Conservation (phyloP, 2,329 filamentous ascomycete species). For the Scedosporium boydii region DNA sequence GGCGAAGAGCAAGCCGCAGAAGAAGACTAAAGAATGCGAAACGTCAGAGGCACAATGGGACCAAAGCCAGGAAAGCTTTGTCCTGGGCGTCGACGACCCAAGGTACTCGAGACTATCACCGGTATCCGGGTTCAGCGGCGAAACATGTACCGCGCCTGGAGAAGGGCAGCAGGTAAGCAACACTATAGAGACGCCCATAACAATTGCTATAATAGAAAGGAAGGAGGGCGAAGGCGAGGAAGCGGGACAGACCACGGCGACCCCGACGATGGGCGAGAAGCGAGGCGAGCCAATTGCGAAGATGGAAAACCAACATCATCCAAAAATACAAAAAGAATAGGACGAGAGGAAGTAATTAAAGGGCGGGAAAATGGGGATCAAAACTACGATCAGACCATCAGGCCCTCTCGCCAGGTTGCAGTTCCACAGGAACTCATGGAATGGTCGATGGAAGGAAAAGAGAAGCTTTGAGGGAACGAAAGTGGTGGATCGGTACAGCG, state of each 20-base stretch:
- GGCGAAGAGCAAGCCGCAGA: background rate
- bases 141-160: constrained; percentile 3
- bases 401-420: background rate
- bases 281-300: background rate
- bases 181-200: background rate
- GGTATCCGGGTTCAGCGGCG: constrained; percentile 14
- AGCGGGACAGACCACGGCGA: background rate
- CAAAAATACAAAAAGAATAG: background rate
- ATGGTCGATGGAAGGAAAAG: constrained; percentile 2
- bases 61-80: constrained; percentile 21
- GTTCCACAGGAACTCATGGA: background rate
- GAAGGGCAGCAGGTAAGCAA: background rate
- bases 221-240: background rate
- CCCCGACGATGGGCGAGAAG: background rate
- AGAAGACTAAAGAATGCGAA: background rate
- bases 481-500: background rate
- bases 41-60: constrained; percentile 11
- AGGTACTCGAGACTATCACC: constrained; percentile 18
- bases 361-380: background rate
- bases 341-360: background rate
- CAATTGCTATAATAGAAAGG: background rate
- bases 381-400: constrained; percentile 6
- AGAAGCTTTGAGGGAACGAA: background rate
- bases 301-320: background rate
- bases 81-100: constrained; percentile 19